Conservation (phyloP, 225 moss, liverwort and hornwort genomes). For the Asterella californica region DNA sequence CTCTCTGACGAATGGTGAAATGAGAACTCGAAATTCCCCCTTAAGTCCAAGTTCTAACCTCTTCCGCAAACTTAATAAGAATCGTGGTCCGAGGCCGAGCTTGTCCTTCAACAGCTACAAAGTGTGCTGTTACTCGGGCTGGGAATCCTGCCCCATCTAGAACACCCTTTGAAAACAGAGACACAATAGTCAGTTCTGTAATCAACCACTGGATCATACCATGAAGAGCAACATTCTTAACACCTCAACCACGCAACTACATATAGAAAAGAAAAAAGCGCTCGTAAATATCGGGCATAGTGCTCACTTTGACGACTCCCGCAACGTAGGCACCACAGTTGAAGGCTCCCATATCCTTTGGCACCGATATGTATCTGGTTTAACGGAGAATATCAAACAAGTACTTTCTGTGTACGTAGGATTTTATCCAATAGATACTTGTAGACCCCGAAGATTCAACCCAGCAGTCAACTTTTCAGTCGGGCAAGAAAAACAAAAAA, state of each 20-base stretch:
- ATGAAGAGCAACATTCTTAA: background rate
- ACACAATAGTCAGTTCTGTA: background rate
- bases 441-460: no score
- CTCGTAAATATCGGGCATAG: background rate
- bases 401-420: no score
- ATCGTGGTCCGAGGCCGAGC: slow-evolving; percentile 76
- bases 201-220: background rate
- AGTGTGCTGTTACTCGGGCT: slow-evolving; percentile 86
- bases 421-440: no score
- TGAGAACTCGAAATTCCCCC: background rate
- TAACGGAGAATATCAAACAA: no score
- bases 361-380: slow-evolving; percentile 72
- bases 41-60: slow-evolving; percentile 31
- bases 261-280: no score
- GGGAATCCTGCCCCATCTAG: slow-evolving; percentile 84
- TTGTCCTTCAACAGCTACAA: slow-evolving; percentile 82
- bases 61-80: slow-evolving; percentile 77
- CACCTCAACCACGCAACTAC: no score
- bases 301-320: slow-evolving; percentile 75
- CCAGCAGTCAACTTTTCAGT: no score
- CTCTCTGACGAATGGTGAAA: background rate
- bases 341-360: slow-evolving; percentile 82
- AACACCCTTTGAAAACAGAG: slow-evolving; percentile 54
- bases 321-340: slow-evolving; percentile 88
- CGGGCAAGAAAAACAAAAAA: no score